Evolutionary conservation across 352 stramenopile genomes (phyloP), one percentile per base, ranked within the genome.

Genomic region (Phytophthora cryptogea): DNA sequence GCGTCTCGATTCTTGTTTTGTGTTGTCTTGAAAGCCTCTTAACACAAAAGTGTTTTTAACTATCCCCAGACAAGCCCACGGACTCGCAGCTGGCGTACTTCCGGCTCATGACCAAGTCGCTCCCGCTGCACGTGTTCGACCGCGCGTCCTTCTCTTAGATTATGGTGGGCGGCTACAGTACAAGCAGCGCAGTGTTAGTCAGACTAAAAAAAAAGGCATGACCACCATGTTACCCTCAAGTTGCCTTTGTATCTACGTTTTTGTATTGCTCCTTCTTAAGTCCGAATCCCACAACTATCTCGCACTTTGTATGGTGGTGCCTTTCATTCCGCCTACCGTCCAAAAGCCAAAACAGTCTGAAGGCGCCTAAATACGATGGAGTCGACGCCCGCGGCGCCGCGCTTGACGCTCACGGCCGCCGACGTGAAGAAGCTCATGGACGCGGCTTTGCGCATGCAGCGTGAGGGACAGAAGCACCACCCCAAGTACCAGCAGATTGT

Each of bases 401-500:
- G 58, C 37, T 23, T 74, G 63, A 45, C 64, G 59, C 74, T 93
- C 23, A 80, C 83, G 53, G 39, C 78, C n/a, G 65, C 72, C 26
- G 79, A 94, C 68, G 78, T 87, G 51, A 87, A 89, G 64, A 88
- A 89, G 65, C 78, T 95, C 39, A 92, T 95, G 86, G 75, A 91
- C 54, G 76, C 73, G 16, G 87, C 85, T n/a, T 55, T 93, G 59
- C 85, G 78, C 30, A 92, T 95, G 85, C 78, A 93, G 62, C 70
- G 75, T 39, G 72, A 79, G 44, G 83, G 88, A 30, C 81, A 93
- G 51, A 94, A 86, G 50, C 53, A 67, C 49, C 83, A 94, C 63
- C 85, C 83, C 16, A 92, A 92, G 69, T 95, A 95, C 70, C 66
- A 85, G 55, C 87, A 94, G 70, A 93, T 95, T 62, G 77, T 94